Conservation (phyloP, 495 filamentous ascomycete species). For the Clohesyomyces aquaticus region DNA sequence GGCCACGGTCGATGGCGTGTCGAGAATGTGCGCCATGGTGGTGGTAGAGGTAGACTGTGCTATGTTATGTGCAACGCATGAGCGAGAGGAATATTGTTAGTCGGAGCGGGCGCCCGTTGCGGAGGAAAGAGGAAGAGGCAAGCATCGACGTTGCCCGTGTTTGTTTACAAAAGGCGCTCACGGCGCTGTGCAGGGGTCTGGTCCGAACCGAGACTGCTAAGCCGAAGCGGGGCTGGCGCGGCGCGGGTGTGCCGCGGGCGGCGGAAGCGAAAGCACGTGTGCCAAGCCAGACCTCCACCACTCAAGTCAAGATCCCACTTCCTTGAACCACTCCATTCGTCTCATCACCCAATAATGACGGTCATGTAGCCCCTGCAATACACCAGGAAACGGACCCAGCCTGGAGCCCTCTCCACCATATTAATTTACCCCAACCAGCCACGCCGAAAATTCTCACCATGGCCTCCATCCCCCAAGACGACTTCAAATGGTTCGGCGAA, state of each 20-base stretch:
- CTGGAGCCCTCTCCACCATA: too few relatives aligned
- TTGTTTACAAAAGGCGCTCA: background rate
- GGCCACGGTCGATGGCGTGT: conserved; percentile 76
- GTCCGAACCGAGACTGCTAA: background rate
- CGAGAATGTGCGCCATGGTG: conserved; percentile 53
- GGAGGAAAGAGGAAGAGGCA: conserved; percentile 1
- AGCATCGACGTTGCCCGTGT: background rate
- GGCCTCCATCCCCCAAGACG: conserved; percentile 40
- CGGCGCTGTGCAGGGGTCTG: background rate
- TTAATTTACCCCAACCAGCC: background rate
- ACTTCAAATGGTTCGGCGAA: conserved; percentile 55
- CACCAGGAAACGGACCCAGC: too few relatives aligned
- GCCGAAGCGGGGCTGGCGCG: background rate
- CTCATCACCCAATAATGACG: too few relatives aligned
- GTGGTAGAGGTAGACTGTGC: background rate
- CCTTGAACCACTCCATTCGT: background rate
- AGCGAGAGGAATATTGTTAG: conserved; percentile 18
- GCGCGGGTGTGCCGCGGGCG: background rate
- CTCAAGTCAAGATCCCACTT: background rate
- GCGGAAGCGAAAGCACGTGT: conserved; percentile 9
- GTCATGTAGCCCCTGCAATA: too few relatives aligned
- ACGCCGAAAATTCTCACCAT: background rate
- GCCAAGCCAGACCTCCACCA: background rate
- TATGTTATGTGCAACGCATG: conserved; percentile 18
- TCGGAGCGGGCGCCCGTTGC: background rate